Evolutionary conservation across 305 asterid genomes (phyloP).

Genomic region (Solanum hybrid): DNA sequence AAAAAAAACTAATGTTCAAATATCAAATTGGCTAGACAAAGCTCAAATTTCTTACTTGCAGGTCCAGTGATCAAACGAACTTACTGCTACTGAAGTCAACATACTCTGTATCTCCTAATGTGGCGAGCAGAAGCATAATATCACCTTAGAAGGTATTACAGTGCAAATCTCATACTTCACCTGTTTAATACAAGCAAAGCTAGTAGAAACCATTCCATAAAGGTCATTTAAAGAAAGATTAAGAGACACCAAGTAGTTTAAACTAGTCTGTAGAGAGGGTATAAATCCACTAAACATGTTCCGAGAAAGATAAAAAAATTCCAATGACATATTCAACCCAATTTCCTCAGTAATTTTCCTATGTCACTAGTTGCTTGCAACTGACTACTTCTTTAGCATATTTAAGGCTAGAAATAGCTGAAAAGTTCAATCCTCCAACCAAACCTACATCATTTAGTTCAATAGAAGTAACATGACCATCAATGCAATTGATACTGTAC

Average conservation of each 20-base stretch:
- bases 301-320: conserved; percentile 48
- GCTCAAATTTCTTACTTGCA: conserved; percentile 41
- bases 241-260: conserved; percentile 14
- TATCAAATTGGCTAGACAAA: conserved; percentile 12
- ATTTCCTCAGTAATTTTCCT: conserved; percentile 44
- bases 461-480: conserved; percentile 55
- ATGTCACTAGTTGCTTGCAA: conserved; percentile 43
- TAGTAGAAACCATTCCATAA: conserved; percentile 44
- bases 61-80: conserved; percentile 52
- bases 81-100: conserved; percentile 56
- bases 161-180: conserved; percentile 45
- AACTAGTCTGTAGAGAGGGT: conserved; percentile 26
- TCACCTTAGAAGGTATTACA: conserved; percentile 49
- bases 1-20: background rate
- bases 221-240: conserved; percentile 39
- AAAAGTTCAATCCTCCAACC: conserved; percentile 44
- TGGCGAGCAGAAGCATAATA: conserved; percentile 42
- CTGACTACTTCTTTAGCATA: conserved; percentile 51
- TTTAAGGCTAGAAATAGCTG: conserved; percentile 37
- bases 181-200: conserved; percentile 28
- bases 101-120: conserved; percentile 33
- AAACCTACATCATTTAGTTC: conserved; percentile 39
- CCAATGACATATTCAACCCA: conserved; percentile 29
- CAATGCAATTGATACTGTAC: conserved; percentile 47
- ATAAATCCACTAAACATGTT: conserved; percentile 49